Evolutionary conservation across 2,329 filamentous ascomycete genomes (phyloP).

Genomic region (Aspergillus aculeatinus): DNA sequence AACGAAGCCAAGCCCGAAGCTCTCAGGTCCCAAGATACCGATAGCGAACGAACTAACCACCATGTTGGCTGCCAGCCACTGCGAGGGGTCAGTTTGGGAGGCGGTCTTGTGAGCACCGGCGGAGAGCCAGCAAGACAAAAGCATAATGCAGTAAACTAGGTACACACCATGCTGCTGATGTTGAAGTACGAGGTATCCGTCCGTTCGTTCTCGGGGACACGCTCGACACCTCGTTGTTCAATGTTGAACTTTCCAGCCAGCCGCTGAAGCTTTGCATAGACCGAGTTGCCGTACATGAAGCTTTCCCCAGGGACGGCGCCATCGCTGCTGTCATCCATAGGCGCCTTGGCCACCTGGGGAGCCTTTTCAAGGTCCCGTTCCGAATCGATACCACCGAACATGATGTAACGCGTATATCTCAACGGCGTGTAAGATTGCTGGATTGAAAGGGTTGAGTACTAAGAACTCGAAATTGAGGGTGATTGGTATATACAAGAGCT

Average conservation of each 20-base stretch:
- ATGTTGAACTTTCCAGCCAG: constrained; percentile 65
- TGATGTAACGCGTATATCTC: constrained; percentile 14
- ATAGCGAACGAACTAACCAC: constrained; percentile 75
- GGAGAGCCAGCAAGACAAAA: constrained; percentile 9
- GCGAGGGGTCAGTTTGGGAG: constrained; percentile 27
- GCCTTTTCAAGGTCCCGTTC: constrained; percentile 34
- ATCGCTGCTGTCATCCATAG: constrained; percentile 37
- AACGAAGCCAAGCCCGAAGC: constrained; percentile 70
- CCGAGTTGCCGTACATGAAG: constrained; percentile 56
- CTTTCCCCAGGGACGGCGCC: constrained; percentile 58
- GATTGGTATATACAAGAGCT: constrained; percentile 19
- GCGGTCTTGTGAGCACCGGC: constrained; percentile 11
- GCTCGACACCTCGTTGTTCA: constrained; percentile 73
- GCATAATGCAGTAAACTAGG: constrained; percentile 13
- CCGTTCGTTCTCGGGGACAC: constrained; percentile 68
- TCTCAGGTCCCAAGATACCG: constrained; percentile 65
- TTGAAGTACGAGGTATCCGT: constrained; percentile 65
- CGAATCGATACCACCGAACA: constrained; percentile 21
- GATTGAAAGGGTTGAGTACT: not conserved
- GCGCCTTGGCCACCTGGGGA: constrained; percentile 27
- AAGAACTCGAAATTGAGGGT: not conserved
- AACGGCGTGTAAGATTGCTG: constrained; percentile 6
- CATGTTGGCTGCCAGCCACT: constrained; percentile 79
- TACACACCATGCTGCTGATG: constrained; percentile 68
- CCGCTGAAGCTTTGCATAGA: constrained; percentile 61